phyloP scores from a whole-genome alignment of 176 grass and related monocot species.

The Eleusine coracana region DNA sequence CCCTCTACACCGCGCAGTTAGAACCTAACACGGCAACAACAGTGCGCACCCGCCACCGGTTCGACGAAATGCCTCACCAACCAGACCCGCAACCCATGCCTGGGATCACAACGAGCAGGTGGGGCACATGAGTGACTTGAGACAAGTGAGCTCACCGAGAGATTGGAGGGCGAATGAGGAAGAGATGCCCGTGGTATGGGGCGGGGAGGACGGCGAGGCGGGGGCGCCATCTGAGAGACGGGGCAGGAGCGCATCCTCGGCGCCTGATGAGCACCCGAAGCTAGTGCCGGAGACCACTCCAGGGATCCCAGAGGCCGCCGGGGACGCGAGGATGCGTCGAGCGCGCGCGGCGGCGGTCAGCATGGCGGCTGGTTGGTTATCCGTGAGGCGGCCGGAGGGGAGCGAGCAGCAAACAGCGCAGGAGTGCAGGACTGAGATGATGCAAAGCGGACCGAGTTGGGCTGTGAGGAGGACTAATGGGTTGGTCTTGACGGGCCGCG shows the following conservation, averaged over 20 bases:
- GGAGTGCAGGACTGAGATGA: background rate
- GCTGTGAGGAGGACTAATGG: background rate
- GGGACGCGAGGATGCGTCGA: conserved; percentile 43
- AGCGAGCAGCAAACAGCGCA: background rate
- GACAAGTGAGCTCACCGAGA: conserved; percentile 4
- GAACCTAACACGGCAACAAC: background rate
- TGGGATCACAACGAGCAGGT: background rate
- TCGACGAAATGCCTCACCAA: conserved; percentile 51
- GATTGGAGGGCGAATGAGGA: conserved; percentile 18
- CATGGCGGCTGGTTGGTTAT: conserved; percentile 29
- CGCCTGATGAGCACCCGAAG: background rate
- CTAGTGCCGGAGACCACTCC: background rate
- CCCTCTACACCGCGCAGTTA: background rate
- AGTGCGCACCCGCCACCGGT: conserved; percentile 30
- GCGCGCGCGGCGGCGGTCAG: conserved; percentile 50
- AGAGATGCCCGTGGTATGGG: conserved; percentile 44
- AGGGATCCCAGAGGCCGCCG: conserved; percentile 35
- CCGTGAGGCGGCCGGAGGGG: conserved; percentile 37
- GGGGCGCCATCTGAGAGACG: conserved; percentile 32
- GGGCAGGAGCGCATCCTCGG: conserved; percentile 5
- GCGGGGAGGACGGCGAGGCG: conserved; percentile 20
- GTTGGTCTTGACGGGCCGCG: background rate
- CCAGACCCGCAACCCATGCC: background rate
- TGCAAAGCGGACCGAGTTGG: background rate
- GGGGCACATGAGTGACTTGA: accelerated